Conservation (phyloP, 2,329 filamentous ascomycete genomes). For the Ceratocystis smalleyi region DNA sequence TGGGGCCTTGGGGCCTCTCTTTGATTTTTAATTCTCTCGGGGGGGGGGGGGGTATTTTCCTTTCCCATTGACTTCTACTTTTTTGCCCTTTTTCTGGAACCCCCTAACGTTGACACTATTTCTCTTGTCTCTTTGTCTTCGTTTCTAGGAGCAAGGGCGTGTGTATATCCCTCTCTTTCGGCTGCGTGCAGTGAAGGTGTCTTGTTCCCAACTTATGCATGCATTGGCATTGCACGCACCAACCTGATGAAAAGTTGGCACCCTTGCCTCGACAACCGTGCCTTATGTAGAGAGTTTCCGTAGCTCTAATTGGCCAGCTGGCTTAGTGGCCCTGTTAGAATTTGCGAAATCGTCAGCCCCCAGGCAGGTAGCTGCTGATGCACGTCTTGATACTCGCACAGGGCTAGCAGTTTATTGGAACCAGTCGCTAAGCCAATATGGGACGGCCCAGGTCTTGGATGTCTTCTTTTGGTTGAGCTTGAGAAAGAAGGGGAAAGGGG, state of each 20-base stretch:
- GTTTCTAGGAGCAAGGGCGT: not conserved
- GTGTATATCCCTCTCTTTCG: constrained; percentile 1
- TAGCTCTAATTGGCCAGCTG: not conserved
- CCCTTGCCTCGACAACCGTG: not conserved
- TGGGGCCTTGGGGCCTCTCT: not conserved
- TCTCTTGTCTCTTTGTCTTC: not conserved
- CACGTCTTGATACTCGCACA: not conserved
- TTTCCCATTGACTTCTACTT: not conserved
- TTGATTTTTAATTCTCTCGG: not conserved
- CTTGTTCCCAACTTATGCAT: not conserved
- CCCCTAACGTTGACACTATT: not conserved
- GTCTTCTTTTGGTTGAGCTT: not conserved
- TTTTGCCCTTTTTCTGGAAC: not conserved
- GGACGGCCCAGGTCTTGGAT: not conserved
- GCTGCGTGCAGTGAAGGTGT: not conserved
- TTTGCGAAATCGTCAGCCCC: not conserved
- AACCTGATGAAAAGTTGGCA: not conserved
- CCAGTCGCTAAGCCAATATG: not conserved
- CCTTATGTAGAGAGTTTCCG: not conserved
- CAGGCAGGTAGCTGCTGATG: not conserved
- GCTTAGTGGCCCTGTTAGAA: not conserved
- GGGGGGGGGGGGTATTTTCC: not conserved
- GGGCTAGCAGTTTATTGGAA: not conserved
- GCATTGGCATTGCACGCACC: not conserved
- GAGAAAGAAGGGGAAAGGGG: not conserved